A percentile compares a stretch with the other conserved stretches of the same genome.
Evolutionary conservation across 352 stramenopile species (phyloP).

Genomic region (Phytopythium cucurbitacearum): DNA sequence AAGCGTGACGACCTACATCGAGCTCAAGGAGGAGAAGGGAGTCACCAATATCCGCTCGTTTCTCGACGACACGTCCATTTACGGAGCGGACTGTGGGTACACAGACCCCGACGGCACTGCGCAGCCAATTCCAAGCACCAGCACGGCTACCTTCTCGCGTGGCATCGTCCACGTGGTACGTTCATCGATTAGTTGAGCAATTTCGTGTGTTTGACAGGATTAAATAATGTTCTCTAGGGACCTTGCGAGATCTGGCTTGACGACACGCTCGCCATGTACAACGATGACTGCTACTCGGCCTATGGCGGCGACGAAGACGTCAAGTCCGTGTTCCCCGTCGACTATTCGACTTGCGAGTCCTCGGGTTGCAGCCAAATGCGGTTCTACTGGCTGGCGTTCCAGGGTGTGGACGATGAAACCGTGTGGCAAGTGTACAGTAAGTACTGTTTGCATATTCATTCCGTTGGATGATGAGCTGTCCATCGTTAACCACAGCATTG

Average conservation of each 20-base stretch:
- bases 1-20: conserved; percentile 19
- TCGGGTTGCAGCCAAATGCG: conserved; percentile 24
- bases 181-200: neutral
- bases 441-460: neutral
- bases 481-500: neutral
- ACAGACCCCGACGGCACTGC: conserved; percentile 18
- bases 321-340: conserved; percentile 25
- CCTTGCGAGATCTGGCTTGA: conserved; percentile 35
- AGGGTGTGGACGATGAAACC: conserved; percentile 17
- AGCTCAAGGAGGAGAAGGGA: conserved; percentile 17
- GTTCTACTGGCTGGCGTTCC: conserved; percentile 36
- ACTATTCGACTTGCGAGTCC: conserved; percentile 29
- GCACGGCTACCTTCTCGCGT: conserved; percentile 24
- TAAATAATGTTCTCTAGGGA: neutral
- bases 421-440: conserved; percentile 35
- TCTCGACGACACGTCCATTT: conserved; percentile 18
- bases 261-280: conserved; percentile 24
- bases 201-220: too few relatives aligned
- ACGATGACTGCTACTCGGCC: conserved; percentile 25
- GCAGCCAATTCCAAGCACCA: conserved; percentile 17
- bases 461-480: neutral
- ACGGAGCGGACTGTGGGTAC: conserved; percentile 25
- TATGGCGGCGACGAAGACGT: conserved; percentile 20
- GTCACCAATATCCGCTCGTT: conserved; percentile 25
- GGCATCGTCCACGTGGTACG: conserved; percentile 19